Base-by-base conservation (phyloP, 495 filamentous ascomycete genomes). In the Penicillium pulvis region DNA sequence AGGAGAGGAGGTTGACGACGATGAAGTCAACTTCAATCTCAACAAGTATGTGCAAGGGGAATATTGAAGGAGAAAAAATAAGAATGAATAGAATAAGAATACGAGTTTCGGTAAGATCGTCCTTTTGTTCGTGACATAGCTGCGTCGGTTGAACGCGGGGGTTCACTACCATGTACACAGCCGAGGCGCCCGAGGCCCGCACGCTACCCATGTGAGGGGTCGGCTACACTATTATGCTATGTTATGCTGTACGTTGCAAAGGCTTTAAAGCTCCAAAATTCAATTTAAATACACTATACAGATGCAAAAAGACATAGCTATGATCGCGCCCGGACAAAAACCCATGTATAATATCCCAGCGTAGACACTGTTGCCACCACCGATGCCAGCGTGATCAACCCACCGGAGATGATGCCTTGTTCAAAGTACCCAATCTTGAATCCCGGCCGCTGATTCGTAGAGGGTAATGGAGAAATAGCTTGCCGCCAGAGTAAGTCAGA, bases 341-440 rank as follows among this genome's bases (percentile, higher is more conserved):
- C 20, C 56, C 65, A 69, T 11, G 62, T 61, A 64, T 69, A 74
- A 51, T 71, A 71, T 7, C 71, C 71, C 58, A 72, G 30, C 6
- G 65, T 68, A 46, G 59, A 62, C 6, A 70, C 56, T 2, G 60
- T 63, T 11, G 64, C 65, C 6, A 72, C 44, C 16, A 72, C 26
- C 1, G 69, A 71, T 47, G 56, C 58, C 17, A 74, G 47, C 1
- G 63, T 69, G 20, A 74, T 60, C 26, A 68, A 42, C 6, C 66
- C 69, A 0, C 77, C 79, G 7, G 74, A 72, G 28, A 81, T 64
- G 30, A 83, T 75, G 2, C 80, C 82, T 52, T 81, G 77, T 54
- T 81, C 78, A 52, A 84, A 84, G 68, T 79, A 83, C 4, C 80
- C 82, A 55, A 81, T 66, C 16, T 62, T 70, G 7, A 63, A 65